Percentiles rank a stretch among this genome's conserved stretches.
These are phyloP conservation scores for Suillus luteus DNA, from an alignment of 768 basidiomycete genomes.

Conservation along the genomic window DNA sequence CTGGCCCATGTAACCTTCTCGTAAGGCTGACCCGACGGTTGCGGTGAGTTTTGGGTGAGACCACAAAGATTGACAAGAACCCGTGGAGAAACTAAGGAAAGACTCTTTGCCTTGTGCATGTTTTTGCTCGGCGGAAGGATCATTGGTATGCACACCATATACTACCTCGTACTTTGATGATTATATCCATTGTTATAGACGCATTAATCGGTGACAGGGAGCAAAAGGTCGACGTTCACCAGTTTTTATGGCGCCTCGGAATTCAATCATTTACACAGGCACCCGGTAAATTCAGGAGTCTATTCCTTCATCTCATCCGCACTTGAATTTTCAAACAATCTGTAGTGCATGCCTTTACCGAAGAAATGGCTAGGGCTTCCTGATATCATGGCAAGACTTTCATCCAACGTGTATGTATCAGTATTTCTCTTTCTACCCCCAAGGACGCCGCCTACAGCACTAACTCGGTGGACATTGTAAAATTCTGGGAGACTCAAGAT, in stretches of 20 bases:
- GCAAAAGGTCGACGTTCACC: neutral
- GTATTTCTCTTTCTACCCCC: neutral
- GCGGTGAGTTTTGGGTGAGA: neutral
- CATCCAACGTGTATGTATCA: neutral
- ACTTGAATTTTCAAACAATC: no score
- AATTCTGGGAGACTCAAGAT: neutral
- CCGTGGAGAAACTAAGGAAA: neutral
- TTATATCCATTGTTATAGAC: slow-evolving; percentile 26
- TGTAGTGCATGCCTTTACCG: no score
- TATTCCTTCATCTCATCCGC: no score
- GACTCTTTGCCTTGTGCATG: neutral
- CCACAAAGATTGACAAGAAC: neutral
- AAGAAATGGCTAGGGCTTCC: neutral
- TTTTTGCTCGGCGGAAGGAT: neutral
- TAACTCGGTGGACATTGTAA: no score
- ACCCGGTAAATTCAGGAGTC: no score
- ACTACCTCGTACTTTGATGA: neutral
- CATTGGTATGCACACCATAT: neutral
- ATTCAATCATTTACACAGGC: no score
- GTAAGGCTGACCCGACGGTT: neutral
- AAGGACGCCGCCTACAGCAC: slow-evolving; percentile 32
- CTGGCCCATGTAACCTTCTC: neutral
- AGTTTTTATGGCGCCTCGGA: neutral
- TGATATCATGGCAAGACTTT: slow-evolving; percentile 3
- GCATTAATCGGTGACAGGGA: slow-evolving; percentile 20